phyloP scores from a whole-genome alignment of 139 green algal genomes.

The Raphidocelis subcapitata region DNA sequence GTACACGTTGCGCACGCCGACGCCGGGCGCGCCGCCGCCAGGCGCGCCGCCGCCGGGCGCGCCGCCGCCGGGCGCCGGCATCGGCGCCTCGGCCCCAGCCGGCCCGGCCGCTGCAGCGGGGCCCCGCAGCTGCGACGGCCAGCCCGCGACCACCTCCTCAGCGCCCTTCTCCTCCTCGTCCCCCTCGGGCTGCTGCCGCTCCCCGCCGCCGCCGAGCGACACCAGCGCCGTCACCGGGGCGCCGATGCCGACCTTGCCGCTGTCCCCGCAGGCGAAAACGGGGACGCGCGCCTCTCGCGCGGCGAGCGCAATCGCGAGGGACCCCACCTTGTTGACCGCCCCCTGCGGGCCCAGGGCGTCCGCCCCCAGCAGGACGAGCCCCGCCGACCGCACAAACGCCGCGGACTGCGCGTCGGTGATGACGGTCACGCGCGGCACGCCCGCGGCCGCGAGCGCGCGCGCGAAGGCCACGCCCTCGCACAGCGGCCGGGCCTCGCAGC shows the following conservation, averaged over 20 bases:
- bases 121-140: not conserved
- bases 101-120: no score
- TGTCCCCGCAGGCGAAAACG: constrained; percentile 31
- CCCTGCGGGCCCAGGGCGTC: constrained; percentile 32
- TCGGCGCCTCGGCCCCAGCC: no score
- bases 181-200: not conserved
- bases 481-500: constrained; percentile 46
- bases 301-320: constrained; percentile 37
- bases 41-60: no score
- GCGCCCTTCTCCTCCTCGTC: constrained; percentile 29
- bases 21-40: not conserved
- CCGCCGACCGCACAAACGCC: constrained; percentile 23
- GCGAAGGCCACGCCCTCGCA: constrained; percentile 38
- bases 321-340: constrained; percentile 50
- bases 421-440: constrained; percentile 22
- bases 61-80: no score
- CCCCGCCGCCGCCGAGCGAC: not conserved
- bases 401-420: constrained; percentile 53
- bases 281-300: constrained; percentile 29
- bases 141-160: not conserved
- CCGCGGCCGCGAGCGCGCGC: constrained; percentile 19
- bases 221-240: not conserved
- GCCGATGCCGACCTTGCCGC: constrained; percentile 29
- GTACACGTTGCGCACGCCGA: constrained; percentile 40
- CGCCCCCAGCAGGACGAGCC: constrained; percentile 45